Base-by-base conservation (phyloP, 192 early-diverging fungal genomes). In the Linnemannia elongata region DNA sequence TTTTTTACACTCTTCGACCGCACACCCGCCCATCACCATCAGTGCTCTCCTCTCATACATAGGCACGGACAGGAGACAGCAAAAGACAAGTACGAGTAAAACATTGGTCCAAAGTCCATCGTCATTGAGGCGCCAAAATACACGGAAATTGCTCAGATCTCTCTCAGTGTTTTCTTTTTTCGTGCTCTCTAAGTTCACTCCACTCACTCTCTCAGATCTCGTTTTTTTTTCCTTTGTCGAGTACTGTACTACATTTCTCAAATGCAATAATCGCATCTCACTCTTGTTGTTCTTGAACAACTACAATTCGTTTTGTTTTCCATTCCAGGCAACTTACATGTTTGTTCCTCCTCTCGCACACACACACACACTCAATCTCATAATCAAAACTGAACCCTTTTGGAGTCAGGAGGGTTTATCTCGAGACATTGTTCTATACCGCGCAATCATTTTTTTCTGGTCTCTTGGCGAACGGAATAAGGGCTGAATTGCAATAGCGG, bases 141-240 rank as follows among this genome's bases (percentile, higher is more conserved):
- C 55, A 57, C 60, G 60, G 60, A 66, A 66, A 66, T 66, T 66
- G 60, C 60, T 66, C 60, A 66, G 60, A 27, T 66, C 60, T 66
- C 27, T 60, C 55, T 24, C 69, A 20, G 27, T 69, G 27, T 69
- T n/a, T 17, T 36, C 13, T 39, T 27, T 69, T 10, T 71, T 38
- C 41, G 38, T 71, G 69, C 69, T 41, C 69, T n/a, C 54, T 17
- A 9, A 1, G 27, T n/a, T 22, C 24, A 57, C 24, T 63, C 60
- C 60, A 63, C 27, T 63, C 60, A 66, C 60, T 66, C 27, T 3
- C 30, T 15, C 30, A 66, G 60, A 66, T 66, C 60, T 33, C 18
- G 22, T 55, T 66, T 30, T 10, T 30, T 27, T 30, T n/a, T 24
- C n/a, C 30, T 27, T 33, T 27, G 60, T 30, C 30, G 60, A 4